Evolutionary conservation across 441 rosid genomes (phyloP).

Genomic region (Rhodomyrtus psidioides): DNA sequence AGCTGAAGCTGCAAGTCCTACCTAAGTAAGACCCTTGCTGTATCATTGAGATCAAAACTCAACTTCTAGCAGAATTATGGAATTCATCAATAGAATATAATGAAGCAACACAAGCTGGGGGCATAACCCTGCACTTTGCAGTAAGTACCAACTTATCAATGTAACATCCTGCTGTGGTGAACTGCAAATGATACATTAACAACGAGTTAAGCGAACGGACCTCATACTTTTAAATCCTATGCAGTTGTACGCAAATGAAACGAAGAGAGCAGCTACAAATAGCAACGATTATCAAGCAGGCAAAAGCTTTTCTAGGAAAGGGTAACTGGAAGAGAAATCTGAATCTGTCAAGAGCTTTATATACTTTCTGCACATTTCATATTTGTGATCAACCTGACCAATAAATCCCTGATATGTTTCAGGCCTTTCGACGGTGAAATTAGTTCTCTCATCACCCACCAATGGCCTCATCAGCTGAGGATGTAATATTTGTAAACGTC

Average conservation of each 20-base stretch:
- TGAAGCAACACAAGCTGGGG: neutral
- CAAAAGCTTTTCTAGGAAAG: neutral
- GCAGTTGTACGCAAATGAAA: neutral
- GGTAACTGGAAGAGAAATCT: neutral
- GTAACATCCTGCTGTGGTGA: neutral
- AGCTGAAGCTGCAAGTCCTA: slow-evolving; percentile 63
- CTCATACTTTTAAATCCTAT: neutral
- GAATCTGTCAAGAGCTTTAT: too few species aligned
- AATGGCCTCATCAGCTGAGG: too few species aligned
- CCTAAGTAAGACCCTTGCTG: neutral
- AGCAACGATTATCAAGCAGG: neutral
- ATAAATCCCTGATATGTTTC: too few species aligned
- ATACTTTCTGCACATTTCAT: too few species aligned
- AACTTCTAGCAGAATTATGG: neutral
- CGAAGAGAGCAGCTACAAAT: neutral
- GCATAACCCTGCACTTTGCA: neutral
- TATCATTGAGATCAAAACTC: neutral
- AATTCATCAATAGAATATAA: neutral
- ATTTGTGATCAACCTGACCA: too few species aligned
- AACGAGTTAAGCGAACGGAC: neutral
- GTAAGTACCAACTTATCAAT: neutral
- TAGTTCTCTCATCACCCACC: too few species aligned
- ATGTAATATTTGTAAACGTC: too few species aligned
- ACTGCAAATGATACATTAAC: neutral
- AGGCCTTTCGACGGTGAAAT: too few species aligned